Conservation (phyloP, 225 moss, liverwort and hornwort genomes). For the Physcomitrium patens region DNA sequence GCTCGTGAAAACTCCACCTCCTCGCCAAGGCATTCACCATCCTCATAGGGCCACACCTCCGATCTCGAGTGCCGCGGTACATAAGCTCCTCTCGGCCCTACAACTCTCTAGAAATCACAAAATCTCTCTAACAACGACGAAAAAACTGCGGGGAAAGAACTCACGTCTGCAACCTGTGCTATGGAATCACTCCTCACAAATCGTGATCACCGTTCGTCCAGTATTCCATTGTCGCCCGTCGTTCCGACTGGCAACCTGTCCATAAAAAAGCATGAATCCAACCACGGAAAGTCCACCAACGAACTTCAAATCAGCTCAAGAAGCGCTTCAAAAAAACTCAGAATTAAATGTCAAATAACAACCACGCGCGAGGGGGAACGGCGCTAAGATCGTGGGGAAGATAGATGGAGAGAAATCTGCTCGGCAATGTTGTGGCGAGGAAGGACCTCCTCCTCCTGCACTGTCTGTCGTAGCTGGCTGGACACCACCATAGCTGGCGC, state of each 20-base stretch:
- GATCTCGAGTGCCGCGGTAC: background rate
- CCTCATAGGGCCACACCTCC: slow-evolving; percentile 15
- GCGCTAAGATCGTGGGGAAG: background rate
- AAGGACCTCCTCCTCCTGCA: no score
- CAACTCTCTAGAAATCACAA: background rate
- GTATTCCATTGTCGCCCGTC: slow-evolving; percentile 8
- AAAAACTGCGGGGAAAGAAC: no score
- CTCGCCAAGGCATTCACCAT: slow-evolving; percentile 22
- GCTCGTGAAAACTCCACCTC: slow-evolving; percentile 20
- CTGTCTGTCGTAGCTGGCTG: background rate
- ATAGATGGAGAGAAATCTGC: background rate
- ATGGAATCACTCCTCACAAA: background rate
- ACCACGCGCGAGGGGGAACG: background rate
- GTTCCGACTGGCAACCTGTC: background rate
- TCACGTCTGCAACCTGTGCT: background rate
- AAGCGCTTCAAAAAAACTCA: background rate
- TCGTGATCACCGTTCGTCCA: background rate
- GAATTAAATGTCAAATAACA: background rate
- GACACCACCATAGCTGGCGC: background rate
- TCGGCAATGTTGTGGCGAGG: background rate
- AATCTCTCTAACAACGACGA: no score
- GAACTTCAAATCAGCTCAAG: background rate
- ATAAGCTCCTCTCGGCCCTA: slow-evolving; percentile 11
- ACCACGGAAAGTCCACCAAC: no score
- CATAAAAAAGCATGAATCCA: slow-evolving; percentile 25